Conservation (phyloP, 148 eudicot genomes). For the Chenopodium album region DNA sequence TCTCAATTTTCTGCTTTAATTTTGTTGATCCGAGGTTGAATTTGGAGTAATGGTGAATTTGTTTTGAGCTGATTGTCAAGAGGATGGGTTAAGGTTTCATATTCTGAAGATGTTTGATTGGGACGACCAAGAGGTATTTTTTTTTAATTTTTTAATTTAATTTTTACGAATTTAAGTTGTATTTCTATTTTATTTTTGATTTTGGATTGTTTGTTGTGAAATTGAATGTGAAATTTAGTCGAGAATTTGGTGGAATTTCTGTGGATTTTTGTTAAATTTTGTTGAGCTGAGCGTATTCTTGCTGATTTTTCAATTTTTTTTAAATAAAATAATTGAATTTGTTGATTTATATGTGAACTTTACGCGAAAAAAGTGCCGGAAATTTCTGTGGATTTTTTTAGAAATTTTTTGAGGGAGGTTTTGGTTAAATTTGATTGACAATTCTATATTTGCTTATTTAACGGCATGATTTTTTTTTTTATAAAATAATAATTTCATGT, state of each 20-base stretch:
- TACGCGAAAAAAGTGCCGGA: no score
- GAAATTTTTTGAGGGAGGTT: no score
- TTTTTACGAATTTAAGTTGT: neutral
- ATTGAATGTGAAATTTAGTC: neutral
- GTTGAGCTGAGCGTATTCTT: neutral
- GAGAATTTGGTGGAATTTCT: neutral
- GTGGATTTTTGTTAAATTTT: neutral
- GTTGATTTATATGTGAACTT: no score
- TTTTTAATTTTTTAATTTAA: neutral
- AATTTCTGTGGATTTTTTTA: no score
- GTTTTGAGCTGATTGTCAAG: conserved; percentile 3
- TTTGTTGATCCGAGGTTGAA: neutral
- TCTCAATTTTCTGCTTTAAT: neutral
- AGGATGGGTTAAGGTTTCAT: conserved; percentile 28
- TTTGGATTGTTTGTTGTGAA: neutral
- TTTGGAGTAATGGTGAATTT: neutral
- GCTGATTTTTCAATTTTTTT: no score
- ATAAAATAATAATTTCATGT: no score
- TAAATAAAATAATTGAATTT: no score
- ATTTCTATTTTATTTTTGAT: neutral
- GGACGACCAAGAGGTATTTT: conserved; percentile 74
- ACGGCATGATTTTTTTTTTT: no score
- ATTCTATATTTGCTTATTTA: no score
- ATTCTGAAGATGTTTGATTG: conserved; percentile 69
- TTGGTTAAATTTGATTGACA: no score